These are phyloP conservation scores for Bimuria novae-zelandiae DNA, from an alignment of 2,329 filamentous ascomycete species.

Conservation along the genomic window DNA sequence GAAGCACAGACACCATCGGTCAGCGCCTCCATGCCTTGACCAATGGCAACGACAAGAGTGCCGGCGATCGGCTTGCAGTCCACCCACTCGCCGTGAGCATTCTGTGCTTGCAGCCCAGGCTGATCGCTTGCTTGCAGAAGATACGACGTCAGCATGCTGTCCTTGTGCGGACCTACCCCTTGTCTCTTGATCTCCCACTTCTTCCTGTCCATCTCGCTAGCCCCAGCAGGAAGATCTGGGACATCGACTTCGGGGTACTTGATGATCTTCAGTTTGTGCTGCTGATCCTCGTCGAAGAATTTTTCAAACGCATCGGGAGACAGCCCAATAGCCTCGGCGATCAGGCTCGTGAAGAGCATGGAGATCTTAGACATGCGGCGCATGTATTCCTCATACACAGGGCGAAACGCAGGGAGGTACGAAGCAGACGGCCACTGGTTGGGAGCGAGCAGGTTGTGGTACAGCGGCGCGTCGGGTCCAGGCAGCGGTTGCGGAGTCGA, in stretches of 20 bases:
- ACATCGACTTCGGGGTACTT: slow-evolving; percentile 73
- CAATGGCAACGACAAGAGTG: slow-evolving; percentile 85
- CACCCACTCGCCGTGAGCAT: slow-evolving; percentile 77
- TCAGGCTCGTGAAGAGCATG: slow-evolving; percentile 74
- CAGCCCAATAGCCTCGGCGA: slow-evolving; percentile 81
- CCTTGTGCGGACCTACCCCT: slow-evolving; percentile 78
- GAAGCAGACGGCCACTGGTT: slow-evolving; percentile 75
- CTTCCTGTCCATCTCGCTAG: slow-evolving; percentile 41
- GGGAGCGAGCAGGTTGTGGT: slow-evolving; percentile 76
- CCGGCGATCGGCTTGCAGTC: slow-evolving; percentile 76
- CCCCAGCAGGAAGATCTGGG: slow-evolving; percentile 30
- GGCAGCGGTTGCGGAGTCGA: slow-evolving; percentile 77
- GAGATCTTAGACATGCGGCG: slow-evolving; percentile 72
- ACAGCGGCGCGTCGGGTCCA: slow-evolving; percentile 64
- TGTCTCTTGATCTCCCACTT: slow-evolving; percentile 61
- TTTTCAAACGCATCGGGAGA: slow-evolving; percentile 70
- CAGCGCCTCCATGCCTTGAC: slow-evolving; percentile 83
- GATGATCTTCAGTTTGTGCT: slow-evolving; percentile 89
- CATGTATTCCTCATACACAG: slow-evolving; percentile 76
- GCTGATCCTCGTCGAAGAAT: slow-evolving; percentile 73
- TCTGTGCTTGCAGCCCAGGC: slow-evolving; percentile 80
- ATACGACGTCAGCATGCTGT: slow-evolving; percentile 82
- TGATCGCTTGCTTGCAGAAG: slow-evolving; percentile 80
- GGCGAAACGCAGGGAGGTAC: slow-evolving; percentile 69
- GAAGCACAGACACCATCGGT: slow-evolving; percentile 80